Conservation (phyloP, 2,329 filamentous ascomycete genomes). For the Aspergillus hortae region DNA sequence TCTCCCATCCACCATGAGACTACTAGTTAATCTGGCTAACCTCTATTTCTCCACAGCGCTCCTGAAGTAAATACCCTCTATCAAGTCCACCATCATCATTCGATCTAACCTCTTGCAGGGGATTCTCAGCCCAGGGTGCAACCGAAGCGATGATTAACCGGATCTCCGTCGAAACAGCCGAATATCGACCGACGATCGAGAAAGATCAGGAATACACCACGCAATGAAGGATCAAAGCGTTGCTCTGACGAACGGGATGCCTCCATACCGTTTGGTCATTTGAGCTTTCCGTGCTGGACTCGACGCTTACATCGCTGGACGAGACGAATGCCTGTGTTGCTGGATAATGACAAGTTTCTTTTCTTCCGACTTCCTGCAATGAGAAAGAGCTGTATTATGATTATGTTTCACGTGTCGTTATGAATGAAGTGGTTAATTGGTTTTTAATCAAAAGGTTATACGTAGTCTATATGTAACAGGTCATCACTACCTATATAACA, state of each 20-base stretch:
- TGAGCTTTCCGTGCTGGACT: slow-evolving; percentile 5
- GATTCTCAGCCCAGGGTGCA: slow-evolving; percentile 67
- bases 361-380: background rate
- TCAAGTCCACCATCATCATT: background rate
- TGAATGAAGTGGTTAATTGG: too few relatives aligned
- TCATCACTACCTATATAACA: too few relatives aligned
- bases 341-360: background rate
- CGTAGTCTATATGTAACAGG: too few relatives aligned
- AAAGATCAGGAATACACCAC: slow-evolving; percentile 68
- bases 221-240: slow-evolving; percentile 5
- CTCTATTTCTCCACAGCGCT: slow-evolving; percentile 28
- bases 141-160: slow-evolving; percentile 65
- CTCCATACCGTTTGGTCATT: background rate
- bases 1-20: background rate
- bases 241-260: background rate
- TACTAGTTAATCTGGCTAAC: slow-evolving; percentile 7
- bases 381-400: too few relatives aligned
- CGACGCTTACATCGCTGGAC: background rate
- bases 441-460: too few relatives aligned
- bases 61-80: slow-evolving; percentile 36
- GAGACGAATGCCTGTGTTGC: background rate
- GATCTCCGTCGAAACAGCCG: slow-evolving; percentile 60
- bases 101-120: slow-evolving; percentile 48
- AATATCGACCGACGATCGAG: slow-evolving; percentile 67
- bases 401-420: too few relatives aligned